Evolutionary conservation across 176 grass and related monocot genomes (phyloP).

Genomic region (Dactylis glomerata): DNA sequence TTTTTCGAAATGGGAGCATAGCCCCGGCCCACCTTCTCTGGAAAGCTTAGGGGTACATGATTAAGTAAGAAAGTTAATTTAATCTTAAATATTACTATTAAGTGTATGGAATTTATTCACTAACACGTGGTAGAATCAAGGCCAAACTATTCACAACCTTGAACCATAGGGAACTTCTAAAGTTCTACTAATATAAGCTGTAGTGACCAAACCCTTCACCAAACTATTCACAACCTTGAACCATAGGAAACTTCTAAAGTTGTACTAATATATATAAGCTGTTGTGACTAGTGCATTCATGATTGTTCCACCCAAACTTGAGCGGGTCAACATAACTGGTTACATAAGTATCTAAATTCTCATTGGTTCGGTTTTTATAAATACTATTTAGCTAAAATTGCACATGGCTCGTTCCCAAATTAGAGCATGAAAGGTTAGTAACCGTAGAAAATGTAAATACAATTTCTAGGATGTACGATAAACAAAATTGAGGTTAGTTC

Average conservation of each 20-base stretch:
- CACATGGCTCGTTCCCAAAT: not conserved
- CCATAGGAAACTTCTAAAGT: not conserved
- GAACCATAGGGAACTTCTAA: not conserved
- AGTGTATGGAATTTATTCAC: not conserved
- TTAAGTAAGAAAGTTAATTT: not conserved
- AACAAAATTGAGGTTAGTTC: not conserved
- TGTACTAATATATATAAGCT: not conserved
- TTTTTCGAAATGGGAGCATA: too few relatives aligned
- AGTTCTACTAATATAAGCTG: not conserved
- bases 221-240: not conserved
- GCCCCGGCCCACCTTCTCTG: not conserved
- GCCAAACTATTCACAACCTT: not conserved
- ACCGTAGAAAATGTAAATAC: not conserved
- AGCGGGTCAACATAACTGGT: not conserved
- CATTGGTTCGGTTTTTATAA: too few relatives aligned
- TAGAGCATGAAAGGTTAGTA: not conserved
- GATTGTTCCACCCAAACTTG: not conserved
- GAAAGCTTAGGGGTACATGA: not conserved
- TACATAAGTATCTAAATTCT: not conserved
- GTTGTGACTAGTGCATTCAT: not conserved
- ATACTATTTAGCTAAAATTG: too few relatives aligned
- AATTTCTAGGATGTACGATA: not conserved
- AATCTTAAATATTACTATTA: not conserved
- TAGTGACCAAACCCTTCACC: not conserved
- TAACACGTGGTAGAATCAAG: conserved; percentile 27